Conservation (phyloP, 129 eudicot genomes). For the Flaveria robusta region DNA sequence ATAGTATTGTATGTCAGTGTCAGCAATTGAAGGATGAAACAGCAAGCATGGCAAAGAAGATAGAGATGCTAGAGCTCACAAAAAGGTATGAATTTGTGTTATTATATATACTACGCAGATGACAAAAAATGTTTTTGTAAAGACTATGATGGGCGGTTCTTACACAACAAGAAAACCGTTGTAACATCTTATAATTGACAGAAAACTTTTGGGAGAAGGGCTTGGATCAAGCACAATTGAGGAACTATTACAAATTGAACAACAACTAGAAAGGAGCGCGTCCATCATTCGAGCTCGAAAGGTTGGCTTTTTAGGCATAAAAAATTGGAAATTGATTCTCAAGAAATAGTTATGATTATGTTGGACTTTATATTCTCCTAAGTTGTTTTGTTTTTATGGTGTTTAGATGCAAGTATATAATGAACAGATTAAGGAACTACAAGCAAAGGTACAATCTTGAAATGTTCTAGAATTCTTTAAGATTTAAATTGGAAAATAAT, state of each 20-base stretch:
- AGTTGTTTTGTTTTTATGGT: constrained; percentile 28
- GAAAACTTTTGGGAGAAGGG: constrained; percentile 82
- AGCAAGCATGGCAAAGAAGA: constrained; percentile 71
- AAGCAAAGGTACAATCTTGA: constrained; percentile 57
- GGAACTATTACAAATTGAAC: constrained; percentile 72
- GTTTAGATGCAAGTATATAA: constrained; percentile 65
- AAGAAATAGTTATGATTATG: not conserved
- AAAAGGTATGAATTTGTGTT: constrained; percentile 50
- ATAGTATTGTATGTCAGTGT: constrained; percentile 16
- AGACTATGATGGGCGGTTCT: not conserved
- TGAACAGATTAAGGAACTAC: constrained; percentile 65
- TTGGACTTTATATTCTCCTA: not conserved
- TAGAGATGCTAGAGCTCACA: constrained; percentile 63
- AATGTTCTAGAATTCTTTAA: not conserved
- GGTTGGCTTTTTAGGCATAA: constrained; percentile 36
- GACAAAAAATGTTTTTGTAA: not conserved
- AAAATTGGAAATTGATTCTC: not conserved
- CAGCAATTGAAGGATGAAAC: constrained; percentile 76
- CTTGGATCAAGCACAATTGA: constrained; percentile 59
- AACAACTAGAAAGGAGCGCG: constrained; percentile 67
- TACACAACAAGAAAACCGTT: not conserved
- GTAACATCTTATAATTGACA: constrained; percentile 25
- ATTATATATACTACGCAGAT: not conserved
- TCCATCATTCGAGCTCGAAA: constrained; percentile 67
- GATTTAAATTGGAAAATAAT: too few relatives aligned